Conservation (phyloP, 2,329 filamentous ascomycete genomes). For the Apiospora hydei region DNA sequence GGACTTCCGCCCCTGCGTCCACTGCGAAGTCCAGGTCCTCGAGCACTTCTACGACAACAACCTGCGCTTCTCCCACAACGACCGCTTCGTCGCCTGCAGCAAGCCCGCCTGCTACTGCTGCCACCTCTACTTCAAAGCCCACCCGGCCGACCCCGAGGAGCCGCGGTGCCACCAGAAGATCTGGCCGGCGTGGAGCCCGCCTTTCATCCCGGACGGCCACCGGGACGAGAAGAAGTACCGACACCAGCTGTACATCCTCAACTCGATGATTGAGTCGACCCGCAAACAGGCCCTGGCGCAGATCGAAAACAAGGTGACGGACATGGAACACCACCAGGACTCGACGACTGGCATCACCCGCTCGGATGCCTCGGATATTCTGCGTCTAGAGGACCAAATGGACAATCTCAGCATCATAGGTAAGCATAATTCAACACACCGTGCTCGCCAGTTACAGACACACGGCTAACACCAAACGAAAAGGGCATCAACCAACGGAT, state of each 20-base stretch:
- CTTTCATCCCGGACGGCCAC: slow-evolving; percentile 27
- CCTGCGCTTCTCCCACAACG: slow-evolving; percentile 45
- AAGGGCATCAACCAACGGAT: background rate
- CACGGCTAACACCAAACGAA: too few species aligned
- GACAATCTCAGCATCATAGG: background rate
- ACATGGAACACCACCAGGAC: slow-evolving; percentile 32
- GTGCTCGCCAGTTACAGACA: too few species aligned
- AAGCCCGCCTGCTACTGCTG: slow-evolving; percentile 61
- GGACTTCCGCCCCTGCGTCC: slow-evolving; percentile 43
- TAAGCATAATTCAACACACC: background rate
- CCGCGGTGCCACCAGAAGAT: slow-evolving; percentile 49
- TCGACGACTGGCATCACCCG: slow-evolving; percentile 37
- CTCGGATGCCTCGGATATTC: background rate
- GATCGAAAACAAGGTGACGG: slow-evolving; percentile 30
- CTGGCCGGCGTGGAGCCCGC: slow-evolving; percentile 50
- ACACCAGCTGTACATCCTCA: slow-evolving; percentile 35
- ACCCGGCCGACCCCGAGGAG: slow-evolving; percentile 43
- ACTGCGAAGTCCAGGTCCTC: slow-evolving; percentile 56
- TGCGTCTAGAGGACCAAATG: background rate
- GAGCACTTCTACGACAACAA: slow-evolving; percentile 50
- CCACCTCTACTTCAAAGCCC: slow-evolving; percentile 50
- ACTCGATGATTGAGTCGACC: slow-evolving; percentile 35
- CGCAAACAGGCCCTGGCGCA: slow-evolving; percentile 36
- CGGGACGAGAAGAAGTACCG: slow-evolving; percentile 26
- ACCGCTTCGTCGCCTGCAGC: slow-evolving; percentile 58